Conservation (phyloP, 257 asterid species). For the Paraleonurus japonicus region DNA sequence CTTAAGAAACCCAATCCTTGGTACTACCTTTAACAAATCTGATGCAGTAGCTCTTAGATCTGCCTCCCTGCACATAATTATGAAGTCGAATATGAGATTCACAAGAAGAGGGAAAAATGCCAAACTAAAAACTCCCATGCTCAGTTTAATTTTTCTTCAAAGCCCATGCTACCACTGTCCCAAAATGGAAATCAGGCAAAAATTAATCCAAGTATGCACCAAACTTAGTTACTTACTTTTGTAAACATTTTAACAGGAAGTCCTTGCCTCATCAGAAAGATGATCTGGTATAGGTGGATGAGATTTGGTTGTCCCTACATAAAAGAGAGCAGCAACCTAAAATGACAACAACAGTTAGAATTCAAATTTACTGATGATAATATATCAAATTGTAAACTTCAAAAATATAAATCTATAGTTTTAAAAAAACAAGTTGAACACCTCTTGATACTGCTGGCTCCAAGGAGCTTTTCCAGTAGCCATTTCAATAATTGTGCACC, state of each 20-base stretch:
- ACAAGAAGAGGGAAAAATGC: constrained; percentile 9
- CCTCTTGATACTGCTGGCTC: constrained; percentile 98
- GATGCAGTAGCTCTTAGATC: constrained; percentile 78
- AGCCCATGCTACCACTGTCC: constrained; percentile 3
- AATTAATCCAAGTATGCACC: constrained; percentile 13
- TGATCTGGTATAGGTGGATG: constrained; percentile 99
- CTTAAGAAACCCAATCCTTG: constrained; percentile 12
- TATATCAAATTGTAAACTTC: constrained; percentile 4
- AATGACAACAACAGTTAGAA: constrained; percentile 22
- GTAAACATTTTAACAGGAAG: constrained; percentile 84
- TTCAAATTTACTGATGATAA: constrained; percentile 14
- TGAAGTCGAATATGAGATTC: constrained; percentile 22
- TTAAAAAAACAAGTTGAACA: constrained; percentile 30
- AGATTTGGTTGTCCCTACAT: constrained; percentile 96
- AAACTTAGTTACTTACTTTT: too few species aligned
- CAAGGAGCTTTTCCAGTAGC: constrained; percentile 99
- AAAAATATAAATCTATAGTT: constrained; percentile 7
- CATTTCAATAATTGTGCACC: constrained; percentile 98
- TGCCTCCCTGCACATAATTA: constrained; percentile 71
- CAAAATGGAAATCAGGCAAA: constrained; percentile 7
- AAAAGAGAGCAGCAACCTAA: constrained; percentile 98
- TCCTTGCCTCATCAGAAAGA: constrained; percentile 88
- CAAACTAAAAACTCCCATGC: constrained; percentile 4
- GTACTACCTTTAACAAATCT: constrained; percentile 79
- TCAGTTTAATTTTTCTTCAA: constrained; percentile 5